Conservation (phyloP, 2,329 filamentous ascomycete species). For the Ceratocystis eucalypticola region DNA sequence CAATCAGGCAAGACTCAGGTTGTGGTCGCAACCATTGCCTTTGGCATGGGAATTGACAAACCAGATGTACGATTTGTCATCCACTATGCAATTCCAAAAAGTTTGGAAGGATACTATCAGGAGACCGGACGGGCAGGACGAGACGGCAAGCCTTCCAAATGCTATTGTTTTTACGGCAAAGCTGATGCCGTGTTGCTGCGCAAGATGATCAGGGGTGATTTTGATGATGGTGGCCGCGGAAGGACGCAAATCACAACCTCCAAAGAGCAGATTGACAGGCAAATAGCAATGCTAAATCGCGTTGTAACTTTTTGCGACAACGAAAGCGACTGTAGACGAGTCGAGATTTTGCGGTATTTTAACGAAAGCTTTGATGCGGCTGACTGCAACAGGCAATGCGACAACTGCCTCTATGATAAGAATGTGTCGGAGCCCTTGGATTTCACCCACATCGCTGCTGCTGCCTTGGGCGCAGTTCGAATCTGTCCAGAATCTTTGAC, state of each 20-base stretch:
- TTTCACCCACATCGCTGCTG: constrained; percentile 59
- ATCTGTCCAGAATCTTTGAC: constrained; percentile 50
- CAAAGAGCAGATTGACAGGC: constrained; percentile 66
- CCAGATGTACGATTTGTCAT: constrained; percentile 92
- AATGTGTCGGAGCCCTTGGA: constrained; percentile 59
- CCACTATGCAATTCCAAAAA: constrained; percentile 85
- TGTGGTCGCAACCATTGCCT: constrained; percentile 95
- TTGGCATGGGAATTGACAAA: constrained; percentile 99
- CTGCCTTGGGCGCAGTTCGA: constrained; percentile 53
- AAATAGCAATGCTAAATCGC: constrained; percentile 69
- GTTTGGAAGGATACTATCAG: constrained; percentile 94
- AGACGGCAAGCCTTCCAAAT: constrained; percentile 75
- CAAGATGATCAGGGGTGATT: constrained; percentile 70
- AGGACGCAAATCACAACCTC: constrained; percentile 26
- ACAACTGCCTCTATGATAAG: constrained; percentile 66
- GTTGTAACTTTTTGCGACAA: constrained; percentile 88
- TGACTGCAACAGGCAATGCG: constrained; percentile 64
- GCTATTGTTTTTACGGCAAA: constrained; percentile 80
- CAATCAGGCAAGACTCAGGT: constrained; percentile 68
- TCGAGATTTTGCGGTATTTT: constrained; percentile 87
- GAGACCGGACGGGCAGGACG: constrained; percentile 91
- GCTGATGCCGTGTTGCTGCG: constrained; percentile 59
- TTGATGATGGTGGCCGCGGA: constrained; percentile 33
- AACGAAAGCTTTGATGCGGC: constrained; percentile 64
- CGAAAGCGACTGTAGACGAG: constrained; percentile 69